A percentile compares a stretch with the other conserved stretches of the same genome.
Conservation (phyloP, 208 protist species). For the Giardia muris region DNA sequence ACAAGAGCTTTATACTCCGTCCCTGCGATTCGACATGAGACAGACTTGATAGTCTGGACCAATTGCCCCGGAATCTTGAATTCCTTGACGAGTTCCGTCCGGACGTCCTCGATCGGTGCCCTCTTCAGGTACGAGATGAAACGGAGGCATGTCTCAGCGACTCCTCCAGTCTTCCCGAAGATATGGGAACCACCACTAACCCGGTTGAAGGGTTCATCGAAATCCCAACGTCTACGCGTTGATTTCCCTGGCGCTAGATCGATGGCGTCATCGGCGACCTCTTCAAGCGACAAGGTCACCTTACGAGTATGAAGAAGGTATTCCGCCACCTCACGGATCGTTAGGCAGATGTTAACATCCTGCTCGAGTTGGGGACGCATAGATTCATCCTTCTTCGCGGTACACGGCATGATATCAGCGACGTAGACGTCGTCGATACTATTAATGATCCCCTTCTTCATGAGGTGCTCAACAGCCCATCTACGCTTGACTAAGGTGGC, state of each 20-base stretch:
- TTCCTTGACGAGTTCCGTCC: not conserved
- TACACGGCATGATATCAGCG: slow-evolving; percentile 39
- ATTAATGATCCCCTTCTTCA: not conserved
- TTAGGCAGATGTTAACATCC: slow-evolving; percentile 14
- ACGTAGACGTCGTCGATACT: slow-evolving; percentile 4
- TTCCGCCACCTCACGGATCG: slow-evolving; percentile 23
- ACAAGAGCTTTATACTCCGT: not conserved
- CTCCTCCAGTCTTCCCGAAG: slow-evolving; percentile 42
- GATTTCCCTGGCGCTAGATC: not conserved
- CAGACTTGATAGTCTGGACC: not conserved
- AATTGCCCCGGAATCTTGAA: slow-evolving; percentile 4
- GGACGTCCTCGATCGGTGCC: not conserved
- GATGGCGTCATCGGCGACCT: not conserved
- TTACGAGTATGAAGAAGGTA: not conserved
- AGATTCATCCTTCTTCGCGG: slow-evolving; percentile 34
- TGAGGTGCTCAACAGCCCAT: not conserved
- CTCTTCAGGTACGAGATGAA: slow-evolving; percentile 10
- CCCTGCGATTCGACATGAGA: not conserved
- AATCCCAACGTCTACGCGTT: not conserved
- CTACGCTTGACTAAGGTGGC: not conserved
- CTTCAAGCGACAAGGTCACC: not conserved
- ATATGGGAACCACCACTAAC: slow-evolving; percentile 33
- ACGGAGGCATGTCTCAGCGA: slow-evolving; percentile 37
- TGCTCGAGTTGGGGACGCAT: not conserved
- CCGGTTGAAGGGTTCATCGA: slow-evolving; percentile 29